Evolutionary conservation across 495 filamentous ascomycete genomes (phyloP).

Genomic region (Tuber aestivum): DNA sequence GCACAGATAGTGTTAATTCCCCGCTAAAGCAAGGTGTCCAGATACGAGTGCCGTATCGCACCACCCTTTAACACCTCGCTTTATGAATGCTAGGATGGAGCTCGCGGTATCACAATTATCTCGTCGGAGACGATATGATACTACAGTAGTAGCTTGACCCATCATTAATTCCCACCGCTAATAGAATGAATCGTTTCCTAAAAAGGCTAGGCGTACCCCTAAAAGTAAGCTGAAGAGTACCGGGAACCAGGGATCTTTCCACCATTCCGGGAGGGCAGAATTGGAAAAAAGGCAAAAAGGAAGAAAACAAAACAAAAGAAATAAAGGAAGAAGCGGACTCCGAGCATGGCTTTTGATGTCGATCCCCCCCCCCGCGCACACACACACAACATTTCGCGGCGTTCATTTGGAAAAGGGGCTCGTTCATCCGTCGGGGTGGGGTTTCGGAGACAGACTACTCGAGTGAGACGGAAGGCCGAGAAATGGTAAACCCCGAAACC

Average conservation of each 20-base stretch:
- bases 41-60: too few species aligned
- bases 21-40: neutral
- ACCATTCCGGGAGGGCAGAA: neutral
- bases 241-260: neutral
- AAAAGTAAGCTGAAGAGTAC: neutral
- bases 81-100: neutral
- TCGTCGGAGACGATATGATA: neutral
- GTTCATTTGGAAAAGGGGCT: slow-evolving; percentile 23
- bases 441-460: slow-evolving; percentile 17
- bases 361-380: neutral
- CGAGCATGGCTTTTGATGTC: neutral
- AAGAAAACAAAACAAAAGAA: neutral
- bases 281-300: neutral
- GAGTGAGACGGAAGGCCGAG: slow-evolving; percentile 20
- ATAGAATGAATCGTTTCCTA: neutral
- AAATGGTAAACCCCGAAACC: slow-evolving; percentile 19
- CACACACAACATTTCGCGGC: neutral
- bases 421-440: slow-evolving; percentile 23
- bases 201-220: neutral
- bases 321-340: neutral
- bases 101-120: neutral
- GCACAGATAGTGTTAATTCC: neutral
- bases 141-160: neutral
- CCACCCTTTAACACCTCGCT: neutral
- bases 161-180: neutral